Base-by-base conservation (phyloP, 73 alveolate genomes). In the Breviolum minutum region DNA sequence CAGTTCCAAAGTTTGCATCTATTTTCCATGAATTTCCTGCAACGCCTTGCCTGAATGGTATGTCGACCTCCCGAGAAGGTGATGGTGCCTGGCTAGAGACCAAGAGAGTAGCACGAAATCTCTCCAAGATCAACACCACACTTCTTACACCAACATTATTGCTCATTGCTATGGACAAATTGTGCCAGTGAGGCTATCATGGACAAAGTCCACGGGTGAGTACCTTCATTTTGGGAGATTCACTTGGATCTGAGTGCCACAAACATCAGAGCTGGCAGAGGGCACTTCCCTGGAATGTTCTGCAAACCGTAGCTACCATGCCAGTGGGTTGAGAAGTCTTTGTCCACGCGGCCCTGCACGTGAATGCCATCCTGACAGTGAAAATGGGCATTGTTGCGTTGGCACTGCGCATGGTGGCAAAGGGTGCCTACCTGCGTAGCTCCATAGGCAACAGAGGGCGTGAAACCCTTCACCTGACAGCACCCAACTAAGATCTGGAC, bases 271-370 rank as follows among this genome's bases (percentile, higher is more conserved):
- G 16, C 64, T 26, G 66, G 10, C n/a, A 30, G 6, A 64, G 97
- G 54, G 87, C 97, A 73, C 97, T 91, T 91, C 84, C 97, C 97
- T 19, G 97, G 97, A 63, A 91, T 91, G 97, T 91, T 91, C 97
- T 91, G 97, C 88, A 91, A 40, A 8, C 79, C 87, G 63, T 91
- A 91, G 97, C 97, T 91, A 11, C 88, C 85, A 24, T 71, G 88
- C 97, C 97, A 91, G 85, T 63, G 88, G 87, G 84, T 69, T 76
- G 97, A 91, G 97, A 91, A 70, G 97, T 70, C 97, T 91, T 91
- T 91, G 87, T 70, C 97, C 97, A 91, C 97, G 97, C 89, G 97
- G 32, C 87, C 97, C 48, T 69, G 68, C 68, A 91, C 32, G 19
- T 63, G 97, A 63, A 91, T 48, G 97, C 97, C 97, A 54, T 91